A percentile compares a stretch with the other conserved stretches of the same genome.
These are phyloP conservation scores for Tricholoma terreum DNA, from an alignment of 768 basidiomycete genomes.

Conservation along the genomic window DNA sequence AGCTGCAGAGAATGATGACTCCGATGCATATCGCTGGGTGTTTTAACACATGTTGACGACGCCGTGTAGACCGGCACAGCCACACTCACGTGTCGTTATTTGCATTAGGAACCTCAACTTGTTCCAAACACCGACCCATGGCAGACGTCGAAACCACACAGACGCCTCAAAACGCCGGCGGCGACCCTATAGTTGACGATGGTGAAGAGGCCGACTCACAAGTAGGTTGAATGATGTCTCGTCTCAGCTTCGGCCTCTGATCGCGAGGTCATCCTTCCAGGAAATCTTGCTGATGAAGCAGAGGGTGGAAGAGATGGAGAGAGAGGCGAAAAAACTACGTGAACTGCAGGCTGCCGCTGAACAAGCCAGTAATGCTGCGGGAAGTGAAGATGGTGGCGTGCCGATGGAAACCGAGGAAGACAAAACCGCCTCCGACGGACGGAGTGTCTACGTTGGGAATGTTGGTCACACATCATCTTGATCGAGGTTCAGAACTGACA, in stretches of 20 bases:
- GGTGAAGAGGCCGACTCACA: slow-evolving; percentile 64
- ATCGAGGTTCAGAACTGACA: slow-evolving; percentile 6
- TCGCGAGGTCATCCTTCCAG: slow-evolving; percentile 36
- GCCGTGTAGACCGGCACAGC: slow-evolving; percentile 7
- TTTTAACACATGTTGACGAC: too few relatives aligned
- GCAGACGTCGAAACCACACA: slow-evolving; percentile 50
- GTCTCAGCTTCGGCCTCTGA: slow-evolving; percentile 10
- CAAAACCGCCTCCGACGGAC: slow-evolving; percentile 69
- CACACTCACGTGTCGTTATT: slow-evolving; percentile 22
- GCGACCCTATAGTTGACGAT: slow-evolving; percentile 48
- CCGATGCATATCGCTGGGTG: too few relatives aligned
- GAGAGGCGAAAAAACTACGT: slow-evolving; percentile 82
- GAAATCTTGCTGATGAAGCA: slow-evolving; percentile 91
- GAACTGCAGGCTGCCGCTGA: slow-evolving; percentile 82
- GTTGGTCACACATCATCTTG: slow-evolving; percentile 46
- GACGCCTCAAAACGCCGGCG: slow-evolving; percentile 31
- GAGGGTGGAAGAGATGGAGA: slow-evolving; percentile 90
- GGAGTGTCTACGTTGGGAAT: slow-evolving; percentile 96
- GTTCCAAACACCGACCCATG: slow-evolving; percentile 33
- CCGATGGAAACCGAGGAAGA: slow-evolving; percentile 85
- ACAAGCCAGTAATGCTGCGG: slow-evolving; percentile 47
- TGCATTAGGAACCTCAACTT: slow-evolving; percentile 15
- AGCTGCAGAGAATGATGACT: too few relatives aligned
- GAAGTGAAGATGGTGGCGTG: slow-evolving; percentile 41
- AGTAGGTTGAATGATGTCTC: slow-evolving; percentile 28